Evolutionary conservation across 73 alveolate species (phyloP).

Genomic region (Symbiodinium natans): DNA sequence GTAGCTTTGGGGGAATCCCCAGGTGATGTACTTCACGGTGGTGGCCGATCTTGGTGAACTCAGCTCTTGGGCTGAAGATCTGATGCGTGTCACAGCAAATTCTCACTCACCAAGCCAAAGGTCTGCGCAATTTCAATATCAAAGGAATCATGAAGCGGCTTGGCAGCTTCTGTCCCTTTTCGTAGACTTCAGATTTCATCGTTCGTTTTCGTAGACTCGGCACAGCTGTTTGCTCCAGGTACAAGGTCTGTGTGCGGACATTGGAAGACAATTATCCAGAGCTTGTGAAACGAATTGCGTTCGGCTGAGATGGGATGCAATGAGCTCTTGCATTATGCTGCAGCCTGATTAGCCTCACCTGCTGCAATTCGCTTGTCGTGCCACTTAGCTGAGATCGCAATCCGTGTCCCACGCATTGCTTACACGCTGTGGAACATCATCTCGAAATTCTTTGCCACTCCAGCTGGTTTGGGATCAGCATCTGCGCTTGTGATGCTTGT

Average conservation of each 20-base stretch:
- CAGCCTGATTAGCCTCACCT: neutral
- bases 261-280: constrained; percentile 80
- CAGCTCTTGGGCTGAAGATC: constrained; percentile 2
- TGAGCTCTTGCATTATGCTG: neutral
- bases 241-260: constrained; percentile 78
- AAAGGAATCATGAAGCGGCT: constrained; percentile 77
- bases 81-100: neutral
- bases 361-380: too few species aligned
- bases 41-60: constrained; percentile 70
- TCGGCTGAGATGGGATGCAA: neutral
- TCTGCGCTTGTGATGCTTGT: neutral
- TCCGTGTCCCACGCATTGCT: constrained; percentile 81
- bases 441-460: constrained; percentile 31
- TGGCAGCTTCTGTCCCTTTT: neutral
- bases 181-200: too few species aligned
- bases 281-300: constrained; percentile 56
- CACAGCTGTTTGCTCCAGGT: constrained; percentile 1
- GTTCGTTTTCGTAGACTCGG: neutral
- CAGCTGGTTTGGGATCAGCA: neutral
- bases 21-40: constrained; percentile 84
- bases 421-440: constrained; percentile 86
- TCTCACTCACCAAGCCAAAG: neutral
- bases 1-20: neutral
- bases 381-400: constrained; percentile 79
- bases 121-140: constrained; percentile 74